These are phyloP conservation scores for Paecilomyces dactylethromorphus DNA, from an alignment of 2,329 filamentous ascomycete genomes.

Conservation along the genomic window DNA sequence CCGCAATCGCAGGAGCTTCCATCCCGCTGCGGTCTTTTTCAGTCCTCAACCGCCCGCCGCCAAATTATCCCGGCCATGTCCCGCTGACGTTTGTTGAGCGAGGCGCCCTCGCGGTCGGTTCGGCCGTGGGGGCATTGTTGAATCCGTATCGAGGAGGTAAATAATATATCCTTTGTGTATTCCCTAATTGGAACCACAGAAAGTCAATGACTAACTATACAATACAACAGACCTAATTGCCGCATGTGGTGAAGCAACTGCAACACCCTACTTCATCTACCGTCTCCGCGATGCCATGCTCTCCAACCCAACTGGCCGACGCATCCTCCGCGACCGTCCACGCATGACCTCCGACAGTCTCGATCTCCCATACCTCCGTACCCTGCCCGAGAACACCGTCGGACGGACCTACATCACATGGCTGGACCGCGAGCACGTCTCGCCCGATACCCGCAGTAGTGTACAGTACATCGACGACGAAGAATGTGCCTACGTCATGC, in stretches of 20 bases:
- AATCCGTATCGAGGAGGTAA: conserved; percentile 75
- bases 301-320: conserved; percentile 69
- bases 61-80: conserved; percentile 88
- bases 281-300: conserved; percentile 92
- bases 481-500: conserved; percentile 97
- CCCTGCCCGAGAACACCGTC: conserved; percentile 65
- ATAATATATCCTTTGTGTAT: background rate
- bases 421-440: conserved; percentile 91
- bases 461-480: conserved; percentile 92
- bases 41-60: conserved; percentile 72
- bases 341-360: conserved; percentile 72
- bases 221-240: conserved; percentile 72
- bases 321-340: conserved; percentile 84
- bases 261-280: conserved; percentile 90
- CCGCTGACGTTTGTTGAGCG: conserved; percentile 76
- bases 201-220: conserved; percentile 3
- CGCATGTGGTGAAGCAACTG: conserved; percentile 86
- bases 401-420: conserved; percentile 79
- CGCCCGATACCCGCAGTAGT: conserved; percentile 73
- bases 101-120: conserved; percentile 59
- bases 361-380: conserved; percentile 63
- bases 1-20: background rate
- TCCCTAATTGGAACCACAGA: background rate
- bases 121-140: conserved; percentile 54
- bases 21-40: conserved; percentile 56